Percentiles rank a stretch among this genome's conserved stretches.
Conservation (phyloP, 2,329 filamentous ascomycete genomes). For the Exophiala dermatitidis region DNA sequence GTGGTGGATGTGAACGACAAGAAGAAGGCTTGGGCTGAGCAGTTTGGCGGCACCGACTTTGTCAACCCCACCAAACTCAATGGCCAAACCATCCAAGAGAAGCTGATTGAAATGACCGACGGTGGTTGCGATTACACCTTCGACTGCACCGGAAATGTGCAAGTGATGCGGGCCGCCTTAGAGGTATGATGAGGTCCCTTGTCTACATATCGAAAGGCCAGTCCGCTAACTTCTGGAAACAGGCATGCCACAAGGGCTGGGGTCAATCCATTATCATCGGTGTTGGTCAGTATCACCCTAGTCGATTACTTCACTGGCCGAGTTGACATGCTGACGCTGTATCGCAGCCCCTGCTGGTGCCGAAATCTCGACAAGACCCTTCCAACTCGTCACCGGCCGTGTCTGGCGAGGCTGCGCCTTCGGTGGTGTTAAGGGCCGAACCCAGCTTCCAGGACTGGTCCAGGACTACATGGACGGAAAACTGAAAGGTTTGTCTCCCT, state of each 20-base stretch:
- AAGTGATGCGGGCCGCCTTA: conserved; percentile 89
- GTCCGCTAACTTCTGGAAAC: conserved; percentile 32
- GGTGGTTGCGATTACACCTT: conserved; percentile 98
- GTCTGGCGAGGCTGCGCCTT: conserved; percentile 98
- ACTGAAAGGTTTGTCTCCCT: conserved; percentile 60
- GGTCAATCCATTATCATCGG: conserved; percentile 97
- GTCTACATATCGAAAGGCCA: neutral
- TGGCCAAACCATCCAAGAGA: conserved; percentile 77
- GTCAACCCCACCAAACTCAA: conserved; percentile 81
- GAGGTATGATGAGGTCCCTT: conserved; percentile 8
- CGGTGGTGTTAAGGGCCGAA: conserved; percentile 94
- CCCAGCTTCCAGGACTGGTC: conserved; percentile 80
- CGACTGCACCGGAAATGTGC: conserved; percentile 95
- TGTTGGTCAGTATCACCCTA: conserved; percentile 52
- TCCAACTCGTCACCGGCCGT: conserved; percentile 96
- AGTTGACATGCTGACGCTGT: neutral
- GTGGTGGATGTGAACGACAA: conserved; percentile 73
- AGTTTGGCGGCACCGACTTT: conserved; percentile 95
- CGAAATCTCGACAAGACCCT: conserved; percentile 52
- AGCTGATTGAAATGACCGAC: conserved; percentile 94
- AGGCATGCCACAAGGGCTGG: conserved; percentile 99
- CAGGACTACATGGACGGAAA: conserved; percentile 80
- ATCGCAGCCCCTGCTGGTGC: conserved; percentile 23
- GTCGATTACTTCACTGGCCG: neutral
- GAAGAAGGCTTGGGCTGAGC: conserved; percentile 87